Evolutionary conservation across 1,284 basidiomycete species (phyloP).

Genomic region (Microbotryum violaceum): DNA sequence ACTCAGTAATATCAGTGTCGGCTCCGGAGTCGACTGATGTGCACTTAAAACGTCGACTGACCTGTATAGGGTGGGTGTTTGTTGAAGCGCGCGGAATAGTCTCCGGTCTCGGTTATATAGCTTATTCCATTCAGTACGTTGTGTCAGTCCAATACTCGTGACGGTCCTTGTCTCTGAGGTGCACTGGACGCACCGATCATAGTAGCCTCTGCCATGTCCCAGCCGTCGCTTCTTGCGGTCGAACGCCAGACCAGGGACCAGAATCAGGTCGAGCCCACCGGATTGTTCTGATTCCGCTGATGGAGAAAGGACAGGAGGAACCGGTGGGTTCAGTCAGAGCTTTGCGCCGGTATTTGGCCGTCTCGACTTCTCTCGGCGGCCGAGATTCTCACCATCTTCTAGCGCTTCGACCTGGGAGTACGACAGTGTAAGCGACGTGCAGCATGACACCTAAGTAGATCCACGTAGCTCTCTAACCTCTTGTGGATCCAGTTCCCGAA

Average conservation of each 20-base stretch:
- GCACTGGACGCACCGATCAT: slow-evolving; percentile 37
- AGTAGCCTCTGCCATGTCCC: slow-evolving; percentile 44
- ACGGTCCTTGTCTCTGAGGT: not conserved
- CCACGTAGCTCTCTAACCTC: slow-evolving; percentile 28
- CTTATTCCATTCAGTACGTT: not conserved
- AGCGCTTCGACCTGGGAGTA: slow-evolving; percentile 5
- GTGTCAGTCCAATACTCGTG: slow-evolving; percentile 31
- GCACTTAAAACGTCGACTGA: not conserved
- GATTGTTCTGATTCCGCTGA: slow-evolving; percentile 7
- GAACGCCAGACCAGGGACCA: slow-evolving; percentile 43
- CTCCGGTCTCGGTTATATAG: not conserved
- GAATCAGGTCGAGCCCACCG: slow-evolving; percentile 42
- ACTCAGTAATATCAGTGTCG: not conserved
- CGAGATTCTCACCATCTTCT: slow-evolving; percentile 15
- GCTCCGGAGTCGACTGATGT: not conserved
- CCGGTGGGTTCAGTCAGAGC: no score
- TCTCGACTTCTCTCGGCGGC: no score
- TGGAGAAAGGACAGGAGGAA: no score
- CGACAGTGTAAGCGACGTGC: not conserved
- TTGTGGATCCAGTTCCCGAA: slow-evolving; percentile 38
- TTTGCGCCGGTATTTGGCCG: no score
- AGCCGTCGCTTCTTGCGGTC: slow-evolving; percentile 39
- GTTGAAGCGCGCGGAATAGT: not conserved
- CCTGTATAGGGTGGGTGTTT: slow-evolving; percentile 1
- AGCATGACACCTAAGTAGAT: no score